Base-by-base conservation (phyloP, 2,329 filamentous ascomycete species). In the Macrophomina pseudophaseolina region DNA sequence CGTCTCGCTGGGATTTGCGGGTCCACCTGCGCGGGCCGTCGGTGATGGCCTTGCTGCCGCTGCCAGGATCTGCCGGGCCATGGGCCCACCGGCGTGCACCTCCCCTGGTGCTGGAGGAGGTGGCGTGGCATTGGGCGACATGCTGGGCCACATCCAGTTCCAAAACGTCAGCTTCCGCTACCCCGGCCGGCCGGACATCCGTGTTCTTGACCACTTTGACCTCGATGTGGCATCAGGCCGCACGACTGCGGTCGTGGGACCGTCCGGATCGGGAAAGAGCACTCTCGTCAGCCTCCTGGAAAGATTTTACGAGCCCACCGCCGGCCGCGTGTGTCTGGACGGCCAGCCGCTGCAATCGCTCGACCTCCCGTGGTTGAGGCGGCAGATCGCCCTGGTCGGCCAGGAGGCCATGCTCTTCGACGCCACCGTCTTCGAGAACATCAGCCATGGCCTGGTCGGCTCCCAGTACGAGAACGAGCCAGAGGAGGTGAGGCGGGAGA, bases 211-310 rank as follows among this genome's bases (percentile, higher is more conserved):
- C 49, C 88, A 90, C 70, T 91, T 98, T 66, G 91, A 84, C 66
- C 86, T 99, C 1, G 79, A 85, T 0, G 90, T 98, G 44, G 93
- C 93, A 1, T 91, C 94, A 3, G 94, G 94, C 23, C 97, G 97
- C 81, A 93, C 91, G 18, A 97, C 94, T 2, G 95, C 95, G 1
- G 83, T 99, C 7, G 95, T 99, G 5, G 95, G 95, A 67, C 92
- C 94, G 0, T 98, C 94, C 11, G 95, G 94, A 11, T 96, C 91
- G 46, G 95, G 95, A 56, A 99, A 98, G 80, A 94, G 91, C 73
- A 98, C 95, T 0, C 94, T 98, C 69, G 91, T 98, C 33, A 94
- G 94, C 12, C 84, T 99, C 23, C 89, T 98, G 1, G 94, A 98
- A 80, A 88, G 95, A 18, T 98, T 98, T 78, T 99, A 99, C 76